A percentile compares a stretch with the other conserved stretches of the same genome.
These are phyloP conservation scores for Debaryomycetaceae sp. DNA, from an alignment of 1,139 yeast species.

Conservation along the genomic window DNA sequence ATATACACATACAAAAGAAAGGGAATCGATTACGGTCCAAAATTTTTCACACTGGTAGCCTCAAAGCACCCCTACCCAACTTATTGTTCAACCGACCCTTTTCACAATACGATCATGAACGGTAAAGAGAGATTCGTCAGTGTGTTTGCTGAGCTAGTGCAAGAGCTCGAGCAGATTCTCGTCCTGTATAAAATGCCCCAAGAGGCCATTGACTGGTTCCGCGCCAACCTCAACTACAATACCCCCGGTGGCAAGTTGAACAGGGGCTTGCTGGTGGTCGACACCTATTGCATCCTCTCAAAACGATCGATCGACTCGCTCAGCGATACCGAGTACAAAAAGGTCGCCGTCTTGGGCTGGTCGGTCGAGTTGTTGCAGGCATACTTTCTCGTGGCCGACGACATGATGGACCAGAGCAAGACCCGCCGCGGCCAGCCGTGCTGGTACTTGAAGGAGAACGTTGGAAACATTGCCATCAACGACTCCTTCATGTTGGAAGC, in stretches of 20 bases:
- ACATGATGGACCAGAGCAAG: slow-evolving; percentile 95
- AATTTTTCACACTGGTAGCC: too few species aligned
- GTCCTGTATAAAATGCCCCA: slow-evolving; percentile 69
- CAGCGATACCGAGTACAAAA: slow-evolving; percentile 58
- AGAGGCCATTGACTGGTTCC: slow-evolving; percentile 85
- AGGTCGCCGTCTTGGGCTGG: slow-evolving; percentile 92
- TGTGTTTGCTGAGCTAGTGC: slow-evolving; percentile 67
- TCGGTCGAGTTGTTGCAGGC: slow-evolving; percentile 92
- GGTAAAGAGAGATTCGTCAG: slow-evolving; percentile 53
- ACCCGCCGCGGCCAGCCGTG: slow-evolving; percentile 99
- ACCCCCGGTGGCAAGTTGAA: slow-evolving; percentile 96
- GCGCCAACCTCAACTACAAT: slow-evolving; percentile 65
- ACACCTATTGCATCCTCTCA: slow-evolving; percentile 77
- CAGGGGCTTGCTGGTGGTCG: slow-evolving; percentile 92
- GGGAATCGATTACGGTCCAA: too few species aligned
- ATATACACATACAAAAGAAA: too few species aligned
- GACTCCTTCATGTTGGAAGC: slow-evolving; percentile 97
- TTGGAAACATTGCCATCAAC: slow-evolving; percentile 89
- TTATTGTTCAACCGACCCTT: too few species aligned
- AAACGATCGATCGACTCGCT: slow-evolving; percentile 49
- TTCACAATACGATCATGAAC: neutral
- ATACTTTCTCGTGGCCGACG: slow-evolving; percentile 94
- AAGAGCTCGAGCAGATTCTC: slow-evolving; percentile 56
- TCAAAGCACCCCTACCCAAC: too few species aligned
- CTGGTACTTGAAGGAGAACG: slow-evolving; percentile 80